These are phyloP conservation scores for Trichoderma afroharzianum DNA, from an alignment of 2,329 filamentous ascomycete genomes.

Conservation along the genomic window DNA sequence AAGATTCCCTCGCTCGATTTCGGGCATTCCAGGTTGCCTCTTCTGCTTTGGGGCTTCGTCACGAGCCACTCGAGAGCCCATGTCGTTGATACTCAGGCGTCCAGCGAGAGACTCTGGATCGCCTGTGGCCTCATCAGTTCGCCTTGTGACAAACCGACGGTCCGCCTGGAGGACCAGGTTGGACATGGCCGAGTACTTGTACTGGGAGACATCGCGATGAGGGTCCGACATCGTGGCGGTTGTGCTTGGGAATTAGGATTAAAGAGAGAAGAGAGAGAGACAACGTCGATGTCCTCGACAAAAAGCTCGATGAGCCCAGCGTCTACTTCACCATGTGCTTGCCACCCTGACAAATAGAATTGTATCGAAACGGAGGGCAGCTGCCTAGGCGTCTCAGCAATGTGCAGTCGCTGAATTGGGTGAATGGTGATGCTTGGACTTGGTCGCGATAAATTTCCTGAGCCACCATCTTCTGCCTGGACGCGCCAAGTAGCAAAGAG, in stretches of 20 bases:
- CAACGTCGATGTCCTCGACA: conserved; percentile 37
- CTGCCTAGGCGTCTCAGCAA: conserved; percentile 22
- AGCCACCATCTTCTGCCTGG: conserved; percentile 23
- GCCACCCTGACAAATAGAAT: conserved; percentile 21
- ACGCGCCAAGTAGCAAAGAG: conserved; percentile 15
- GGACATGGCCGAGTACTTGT: conserved; percentile 99
- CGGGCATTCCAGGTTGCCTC: conserved; percentile 64
- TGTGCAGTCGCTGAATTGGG: conserved; percentile 25
- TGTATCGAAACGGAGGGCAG: conserved; percentile 18
- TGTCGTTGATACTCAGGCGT: conserved; percentile 87
- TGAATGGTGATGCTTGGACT: conserved; percentile 21
- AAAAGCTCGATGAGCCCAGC: conserved; percentile 33
- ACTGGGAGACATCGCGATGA: conserved; percentile 84
- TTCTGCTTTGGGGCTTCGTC: conserved; percentile 79
- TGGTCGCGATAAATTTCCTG: conserved; percentile 37
- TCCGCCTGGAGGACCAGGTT: conserved; percentile 99
- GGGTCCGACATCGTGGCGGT: conserved; percentile 64
- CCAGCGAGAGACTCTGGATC: conserved; percentile 97
- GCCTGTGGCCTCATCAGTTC: conserved; percentile 91
- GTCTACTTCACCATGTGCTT: conserved; percentile 35
- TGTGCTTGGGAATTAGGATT: background rate
- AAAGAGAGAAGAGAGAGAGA: conserved; percentile 28
- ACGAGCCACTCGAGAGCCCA: conserved; percentile 80
- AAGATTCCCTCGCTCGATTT: conserved; percentile 70
- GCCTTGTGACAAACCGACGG: conserved; percentile 87